Conservation (phyloP, 2,329 filamentous ascomycete species). For the Clonostachys solani region DNA sequence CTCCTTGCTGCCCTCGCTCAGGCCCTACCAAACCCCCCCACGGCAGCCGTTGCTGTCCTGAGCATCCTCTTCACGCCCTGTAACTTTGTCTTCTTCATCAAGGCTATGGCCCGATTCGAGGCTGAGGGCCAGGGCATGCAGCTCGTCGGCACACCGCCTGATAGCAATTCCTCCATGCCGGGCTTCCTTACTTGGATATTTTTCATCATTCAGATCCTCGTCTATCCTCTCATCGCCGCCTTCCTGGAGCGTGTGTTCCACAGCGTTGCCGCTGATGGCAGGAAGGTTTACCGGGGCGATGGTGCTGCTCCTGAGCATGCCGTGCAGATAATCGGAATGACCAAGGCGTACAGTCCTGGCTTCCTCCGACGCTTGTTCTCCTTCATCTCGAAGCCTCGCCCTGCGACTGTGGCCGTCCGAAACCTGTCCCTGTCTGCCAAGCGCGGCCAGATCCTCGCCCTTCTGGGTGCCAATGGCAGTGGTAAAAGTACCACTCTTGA, state of each 20-base stretch:
- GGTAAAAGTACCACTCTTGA: slow-evolving; percentile 66
- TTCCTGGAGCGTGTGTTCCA: slow-evolving; percentile 57
- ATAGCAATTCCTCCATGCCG: slow-evolving; percentile 58
- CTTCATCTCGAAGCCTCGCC: slow-evolving; percentile 41
- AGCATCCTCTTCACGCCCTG: slow-evolving; percentile 77
- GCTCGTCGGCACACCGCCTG: slow-evolving; percentile 54
- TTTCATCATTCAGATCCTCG: slow-evolving; percentile 61
- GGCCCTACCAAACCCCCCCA: slow-evolving; percentile 56
- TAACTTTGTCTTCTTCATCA: slow-evolving; percentile 75
- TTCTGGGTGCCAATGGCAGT: slow-evolving; percentile 62
- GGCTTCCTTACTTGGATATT: slow-evolving; percentile 74
- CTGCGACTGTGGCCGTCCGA: slow-evolving; percentile 70
- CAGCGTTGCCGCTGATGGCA: slow-evolving; percentile 54
- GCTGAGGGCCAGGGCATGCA: slow-evolving; percentile 52
- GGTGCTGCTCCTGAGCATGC: slow-evolving; percentile 36
- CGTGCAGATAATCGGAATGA: slow-evolving; percentile 65
- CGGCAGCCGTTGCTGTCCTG: slow-evolving; percentile 59
- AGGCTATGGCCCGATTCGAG: slow-evolving; percentile 70
- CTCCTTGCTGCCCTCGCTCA: slow-evolving; percentile 75
- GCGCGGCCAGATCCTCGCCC: slow-evolving; percentile 72
- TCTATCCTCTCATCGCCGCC: slow-evolving; percentile 68
- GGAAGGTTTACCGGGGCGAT: slow-evolving; percentile 24
- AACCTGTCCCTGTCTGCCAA: slow-evolving; percentile 63
- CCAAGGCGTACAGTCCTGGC: slow-evolving; percentile 68
- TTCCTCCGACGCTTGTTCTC: slow-evolving; percentile 48